These are phyloP conservation scores for Xylariaceae sp. DNA, from an alignment of 2,329 filamentous ascomycete genomes.

Conservation along the genomic window DNA sequence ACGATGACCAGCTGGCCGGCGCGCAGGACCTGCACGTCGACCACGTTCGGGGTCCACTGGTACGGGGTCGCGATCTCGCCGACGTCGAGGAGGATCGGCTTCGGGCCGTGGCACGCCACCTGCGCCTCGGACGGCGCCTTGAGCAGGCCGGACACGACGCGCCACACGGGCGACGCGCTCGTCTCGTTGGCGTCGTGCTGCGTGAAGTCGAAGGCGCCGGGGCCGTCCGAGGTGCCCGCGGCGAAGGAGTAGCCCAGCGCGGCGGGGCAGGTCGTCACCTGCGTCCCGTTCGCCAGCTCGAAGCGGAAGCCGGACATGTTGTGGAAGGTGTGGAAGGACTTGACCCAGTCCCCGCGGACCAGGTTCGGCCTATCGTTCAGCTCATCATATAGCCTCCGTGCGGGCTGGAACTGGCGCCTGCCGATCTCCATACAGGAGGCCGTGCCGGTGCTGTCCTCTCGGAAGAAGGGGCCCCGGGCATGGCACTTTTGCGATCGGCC, in stretches of 20 bases:
- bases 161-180: slow-evolving; percentile 65
- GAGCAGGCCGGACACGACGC: slow-evolving; percentile 63
- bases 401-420: slow-evolving; percentile 54
- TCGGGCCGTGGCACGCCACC: slow-evolving; percentile 66
- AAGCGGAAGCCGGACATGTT: slow-evolving; percentile 75
- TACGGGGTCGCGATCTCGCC: slow-evolving; percentile 75
- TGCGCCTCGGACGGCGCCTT: slow-evolving; percentile 65
- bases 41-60: slow-evolving; percentile 83
- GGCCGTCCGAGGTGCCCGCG: slow-evolving; percentile 85
- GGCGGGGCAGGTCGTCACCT: slow-evolving; percentile 71
- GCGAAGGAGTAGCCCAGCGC: slow-evolving; percentile 90
- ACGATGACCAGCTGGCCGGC: slow-evolving; percentile 81
- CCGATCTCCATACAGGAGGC: slow-evolving; percentile 72
- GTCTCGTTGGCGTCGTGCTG: slow-evolving; percentile 72
- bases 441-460: slow-evolving; percentile 60
- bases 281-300: slow-evolving; percentile 61
- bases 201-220: slow-evolving; percentile 87
- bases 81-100: slow-evolving; percentile 82
- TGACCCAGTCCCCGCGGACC: slow-evolving; percentile 59
- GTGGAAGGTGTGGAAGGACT: slow-evolving; percentile 77
- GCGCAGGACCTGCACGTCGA: slow-evolving; percentile 78
- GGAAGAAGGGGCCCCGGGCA: slow-evolving; percentile 63
- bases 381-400: slow-evolving; percentile 40
- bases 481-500: slow-evolving; percentile 65
- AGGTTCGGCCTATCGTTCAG: slow-evolving; percentile 39